These are phyloP conservation scores for Thalassiosira profunda DNA, from an alignment of 108 stramenopile species.

Conservation along the genomic window DNA sequence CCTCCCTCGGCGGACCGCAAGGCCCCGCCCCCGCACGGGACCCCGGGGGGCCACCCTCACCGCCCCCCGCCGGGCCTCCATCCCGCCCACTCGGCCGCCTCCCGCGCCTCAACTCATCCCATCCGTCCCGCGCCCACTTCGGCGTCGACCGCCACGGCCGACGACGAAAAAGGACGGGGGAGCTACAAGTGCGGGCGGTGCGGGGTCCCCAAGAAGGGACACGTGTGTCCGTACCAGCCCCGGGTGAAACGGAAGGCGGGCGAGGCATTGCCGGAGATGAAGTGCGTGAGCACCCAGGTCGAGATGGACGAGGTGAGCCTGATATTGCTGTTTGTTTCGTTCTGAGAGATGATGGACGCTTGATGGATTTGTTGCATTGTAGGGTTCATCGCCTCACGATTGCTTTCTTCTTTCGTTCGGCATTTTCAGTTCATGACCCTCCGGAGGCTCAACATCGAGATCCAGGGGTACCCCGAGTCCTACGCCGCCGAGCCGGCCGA, in stretches of 20 bases:
- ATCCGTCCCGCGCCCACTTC: too few relatives aligned
- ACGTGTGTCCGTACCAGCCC: constrained; percentile 94
- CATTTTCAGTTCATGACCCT: constrained; percentile 91
- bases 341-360: too few relatives aligned
- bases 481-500: constrained; percentile 77
- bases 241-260: constrained; percentile 82
- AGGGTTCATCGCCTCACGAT: too few relatives aligned
- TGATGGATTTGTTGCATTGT: too few relatives aligned
- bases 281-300: constrained; percentile 86
- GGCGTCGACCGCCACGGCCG: constrained; percentile 18
- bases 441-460: constrained; percentile 84
- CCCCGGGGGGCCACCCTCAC: background rate
- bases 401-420: too few relatives aligned
- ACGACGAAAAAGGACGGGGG: constrained; percentile 85
- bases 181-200: constrained; percentile 90
- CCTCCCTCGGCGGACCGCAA: background rate
- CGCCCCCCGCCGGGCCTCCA: constrained; percentile 3
- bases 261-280: constrained; percentile 84
- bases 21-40: too few relatives aligned
- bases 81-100: constrained; percentile 2
- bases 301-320: constrained; percentile 96
- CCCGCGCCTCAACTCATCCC: too few relatives aligned
- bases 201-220: constrained; percentile 93
- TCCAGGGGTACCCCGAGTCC: constrained; percentile 91
- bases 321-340: too few relatives aligned